Evolutionary conservation across 805 yeast species (phyloP), one percentile per base, ranked within the genome.

Genomic region (Metschnikowia chrysomelidarum): DNA sequence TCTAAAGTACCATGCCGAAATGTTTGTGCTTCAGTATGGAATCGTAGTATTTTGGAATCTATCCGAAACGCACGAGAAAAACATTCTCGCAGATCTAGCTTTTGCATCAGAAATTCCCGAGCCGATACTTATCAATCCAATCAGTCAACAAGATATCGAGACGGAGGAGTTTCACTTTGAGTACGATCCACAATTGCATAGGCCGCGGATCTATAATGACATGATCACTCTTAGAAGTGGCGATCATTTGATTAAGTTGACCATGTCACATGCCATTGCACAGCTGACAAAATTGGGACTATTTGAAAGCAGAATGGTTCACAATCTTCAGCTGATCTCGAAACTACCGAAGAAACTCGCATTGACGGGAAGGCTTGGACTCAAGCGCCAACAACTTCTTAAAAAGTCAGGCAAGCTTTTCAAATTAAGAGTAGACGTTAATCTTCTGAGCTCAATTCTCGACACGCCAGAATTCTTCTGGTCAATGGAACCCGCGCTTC

Each of bases 41-140:
- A 95, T 91, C 10, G 87, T 93, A n/a, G 97, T 93, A 14, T 89
- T 93, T 53, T 93, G 98, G 98, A 93, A 93, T 54, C 88, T 93
- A 50, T 79, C 91, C 2, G 96, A 88, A 54, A 69, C 76, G 6
- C 96, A 93, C 54, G 98, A 93, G 53, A 88, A 88, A 64, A 93
- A 91, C 51, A 78, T 93, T 13, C 70, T 93, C 36, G 98, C 97
- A 1, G 98, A 93, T 54, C 68, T 93, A 44, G 83, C 81, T n/a
- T 79, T 83, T 61, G 87, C 87, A 5, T 57, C 62, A 10, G 67
- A 57, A 17, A 57, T 58, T 10, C 67, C 66, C 2, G 60, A 60
- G 12, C 63, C 69, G 7, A 62, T 88, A 15, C 75, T 84, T 18
- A 67, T 83, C 3, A 73, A 85, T 34, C 93, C 96, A 0, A 71